A percentile compares a stretch with the other conserved stretches of the same genome.
phyloP scores from a whole-genome alignment of 495 filamentous ascomycete species.

The Aspergillus cristatus region DNA sequence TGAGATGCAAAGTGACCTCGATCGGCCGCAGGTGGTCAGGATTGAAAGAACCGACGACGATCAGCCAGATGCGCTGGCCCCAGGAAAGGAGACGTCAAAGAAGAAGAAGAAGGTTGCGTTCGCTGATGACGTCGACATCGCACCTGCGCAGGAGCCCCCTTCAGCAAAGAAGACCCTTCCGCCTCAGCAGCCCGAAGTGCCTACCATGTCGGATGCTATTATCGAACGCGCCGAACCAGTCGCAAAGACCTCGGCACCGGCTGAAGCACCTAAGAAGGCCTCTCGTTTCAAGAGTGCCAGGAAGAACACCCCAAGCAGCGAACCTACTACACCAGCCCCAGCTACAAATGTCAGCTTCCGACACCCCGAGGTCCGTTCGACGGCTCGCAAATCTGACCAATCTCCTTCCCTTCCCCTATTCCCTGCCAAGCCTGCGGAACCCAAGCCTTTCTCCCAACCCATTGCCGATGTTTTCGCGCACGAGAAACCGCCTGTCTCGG shows the following conservation, averaged over 20 bases:
- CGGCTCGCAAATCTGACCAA: slow-evolving; percentile 7
- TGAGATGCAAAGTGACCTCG: slow-evolving; percentile 22
- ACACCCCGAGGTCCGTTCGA: slow-evolving; percentile 8
- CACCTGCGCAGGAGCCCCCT: slow-evolving; percentile 29
- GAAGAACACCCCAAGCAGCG: slow-evolving; percentile 1
- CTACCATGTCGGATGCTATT: slow-evolving; percentile 35
- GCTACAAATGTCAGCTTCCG: slow-evolving; percentile 4
- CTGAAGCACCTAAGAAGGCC: slow-evolving; percentile 28
- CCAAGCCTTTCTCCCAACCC: slow-evolving; percentile 38
- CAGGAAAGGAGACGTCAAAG: slow-evolving; percentile 22
- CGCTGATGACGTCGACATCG: slow-evolving; percentile 65
- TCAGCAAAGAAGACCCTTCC: slow-evolving; percentile 18
- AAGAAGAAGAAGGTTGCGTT: slow-evolving; percentile 71
- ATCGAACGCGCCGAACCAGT: slow-evolving; percentile 32
- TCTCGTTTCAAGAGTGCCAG: slow-evolving; percentile 37
- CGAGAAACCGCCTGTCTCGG: slow-evolving; percentile 14
- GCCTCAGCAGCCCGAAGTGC: slow-evolving; percentile 26
- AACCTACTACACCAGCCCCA: slow-evolving; percentile 5
- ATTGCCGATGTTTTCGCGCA: slow-evolving; percentile 22
- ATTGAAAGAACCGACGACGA: slow-evolving; percentile 5
- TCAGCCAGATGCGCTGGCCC: slow-evolving; percentile 5
- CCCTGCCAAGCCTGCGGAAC: slow-evolving; percentile 33
- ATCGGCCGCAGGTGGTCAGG: slow-evolving; percentile 15
- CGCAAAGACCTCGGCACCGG: slow-evolving; percentile 8
- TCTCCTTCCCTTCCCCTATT: slow-evolving; percentile 26